These are phyloP conservation scores for Luzula sylvatica DNA, from an alignment of 176 grass and related monocot genomes.

Conservation along the genomic window DNA sequence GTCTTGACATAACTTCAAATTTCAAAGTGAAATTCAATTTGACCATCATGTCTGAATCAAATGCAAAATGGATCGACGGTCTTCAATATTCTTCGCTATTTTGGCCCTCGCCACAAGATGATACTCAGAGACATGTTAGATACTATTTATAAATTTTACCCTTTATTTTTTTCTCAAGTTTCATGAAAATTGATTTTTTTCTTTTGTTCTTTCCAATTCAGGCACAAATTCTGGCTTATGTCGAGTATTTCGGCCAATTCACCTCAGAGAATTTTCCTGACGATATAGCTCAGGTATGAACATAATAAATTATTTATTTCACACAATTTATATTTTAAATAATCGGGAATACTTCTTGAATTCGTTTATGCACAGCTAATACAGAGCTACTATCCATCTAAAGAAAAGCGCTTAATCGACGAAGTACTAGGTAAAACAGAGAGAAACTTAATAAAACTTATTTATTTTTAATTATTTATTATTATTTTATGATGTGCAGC, in stretches of 20 bases:
- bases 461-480: conserved; percentile 2
- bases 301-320: neutral
- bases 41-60: conserved; percentile 56
- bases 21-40: conserved; percentile 1
- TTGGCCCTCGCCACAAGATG: conserved; percentile 75
- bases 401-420: conserved; percentile 78
- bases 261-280: conserved; percentile 90
- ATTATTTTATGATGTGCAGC: conserved; percentile 41
- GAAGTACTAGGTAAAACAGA: conserved; percentile 98
- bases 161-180: conserved; percentile 16
- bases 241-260: conserved; percentile 98
- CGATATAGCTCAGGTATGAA: conserved; percentile 84
- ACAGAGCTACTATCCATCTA: conserved; percentile 88
- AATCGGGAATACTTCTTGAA: conserved; percentile 11
- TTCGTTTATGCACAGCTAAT: conserved; percentile 64
- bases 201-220: conserved; percentile 29
- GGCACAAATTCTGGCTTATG: conserved; percentile 95
- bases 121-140: conserved; percentile 66
- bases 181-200: neutral
- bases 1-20: conserved; percentile 24
- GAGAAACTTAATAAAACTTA: no score
- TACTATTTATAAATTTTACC: conserved; percentile 17
- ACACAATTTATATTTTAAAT: neutral
- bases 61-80: conserved; percentile 77
- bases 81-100: conserved; percentile 80